Base-by-base conservation (phyloP, 495 filamentous ascomycete genomes). In the Penicillium daleae region DNA sequence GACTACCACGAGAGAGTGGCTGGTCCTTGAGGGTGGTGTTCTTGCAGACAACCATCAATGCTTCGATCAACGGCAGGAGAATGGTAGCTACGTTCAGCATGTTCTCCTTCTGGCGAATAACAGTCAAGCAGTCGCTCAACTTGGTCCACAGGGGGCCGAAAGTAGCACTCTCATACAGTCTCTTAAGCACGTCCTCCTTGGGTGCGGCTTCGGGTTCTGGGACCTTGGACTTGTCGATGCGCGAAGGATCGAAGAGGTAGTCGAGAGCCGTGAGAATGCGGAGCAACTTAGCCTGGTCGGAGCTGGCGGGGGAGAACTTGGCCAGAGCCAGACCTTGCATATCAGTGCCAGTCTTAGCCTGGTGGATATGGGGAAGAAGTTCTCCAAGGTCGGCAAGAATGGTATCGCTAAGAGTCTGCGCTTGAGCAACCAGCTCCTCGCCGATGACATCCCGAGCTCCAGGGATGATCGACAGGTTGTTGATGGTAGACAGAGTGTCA, bases 41-140 rank as follows among this genome's bases (percentile, higher is more conserved):
- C 80, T 97, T 98, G 85, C 96, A 98, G 37, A 98, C 93, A 55
- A 99, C 96, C 96, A 99, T 98, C 65, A 99, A 81, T 26, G 92
- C 90, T 73, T 99, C 95, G 56, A 98, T 96, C 32, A 97, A 78
- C 26, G 95, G 96, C 32, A 97, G 81, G 27, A 99, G 85, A 62
- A 97, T 97, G 10, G 93, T 97, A 40, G 95, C 95, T 56, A 98
- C 91, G 69, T 97, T 97, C 64, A 98, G 83, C 88, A 97, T 91
- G 73, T 94, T 94, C 70, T 96, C 92, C 56, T 93, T 90, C 71
- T 92, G 88, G 27, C 91, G 89, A 61, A 98, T 97, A 21, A 92
- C 88, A 53, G 83, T 87, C 59, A 99, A 77, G 74, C 96, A 98
- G 40, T 92, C 89, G 70, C 94, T 95, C n/a, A 99, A 83, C 75